These are phyloP conservation scores for Passiflora organensis DNA, from an alignment of 345 rosid species.

Conservation along the genomic window DNA sequence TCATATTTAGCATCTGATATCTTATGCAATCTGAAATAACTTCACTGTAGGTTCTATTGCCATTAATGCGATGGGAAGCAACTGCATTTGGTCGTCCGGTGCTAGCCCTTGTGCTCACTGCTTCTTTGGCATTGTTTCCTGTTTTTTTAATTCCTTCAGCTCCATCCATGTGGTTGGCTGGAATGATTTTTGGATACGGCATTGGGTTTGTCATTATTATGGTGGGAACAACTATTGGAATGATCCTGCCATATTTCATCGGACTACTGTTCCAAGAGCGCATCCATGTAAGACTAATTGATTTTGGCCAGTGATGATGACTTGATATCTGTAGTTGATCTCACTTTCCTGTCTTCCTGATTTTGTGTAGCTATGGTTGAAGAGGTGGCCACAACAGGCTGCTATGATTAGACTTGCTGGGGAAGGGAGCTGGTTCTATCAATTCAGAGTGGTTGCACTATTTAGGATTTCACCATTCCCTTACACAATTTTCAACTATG, in stretches of 20 bases:
- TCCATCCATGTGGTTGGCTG: constrained; percentile 99
- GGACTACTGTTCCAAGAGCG: constrained; percentile 83
- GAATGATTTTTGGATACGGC: constrained; percentile 96
- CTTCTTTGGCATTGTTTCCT: constrained; percentile 88
- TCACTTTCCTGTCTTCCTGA: background rate
- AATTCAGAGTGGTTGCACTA: constrained; percentile 82
- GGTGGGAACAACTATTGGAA: constrained; percentile 93
- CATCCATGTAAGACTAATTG: constrained; percentile 59
- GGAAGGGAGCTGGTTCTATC: constrained; percentile 95
- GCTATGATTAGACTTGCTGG: constrained; percentile 81
- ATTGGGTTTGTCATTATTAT: constrained; percentile 86
- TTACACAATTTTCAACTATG: constrained; percentile 94
- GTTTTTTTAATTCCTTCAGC: constrained; percentile 95
- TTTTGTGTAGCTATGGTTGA: constrained; percentile 77
- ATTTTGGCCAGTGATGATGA: background rate
- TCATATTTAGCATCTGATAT: too few relatives aligned
- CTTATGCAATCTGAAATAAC: background rate
- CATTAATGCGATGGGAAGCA: constrained; percentile 94
- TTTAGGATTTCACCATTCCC: constrained; percentile 96
- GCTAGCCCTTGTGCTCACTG: constrained; percentile 76
- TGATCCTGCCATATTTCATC: constrained; percentile 75
- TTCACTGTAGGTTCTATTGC: constrained; percentile 62
- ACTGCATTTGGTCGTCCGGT: constrained; percentile 95
- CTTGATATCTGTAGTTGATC: background rate
- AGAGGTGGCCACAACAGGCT: constrained; percentile 86